These are phyloP conservation scores for Termitomyces sp. DNA, from an alignment of 768 basidiomycete genomes.

Conservation along the genomic window DNA sequence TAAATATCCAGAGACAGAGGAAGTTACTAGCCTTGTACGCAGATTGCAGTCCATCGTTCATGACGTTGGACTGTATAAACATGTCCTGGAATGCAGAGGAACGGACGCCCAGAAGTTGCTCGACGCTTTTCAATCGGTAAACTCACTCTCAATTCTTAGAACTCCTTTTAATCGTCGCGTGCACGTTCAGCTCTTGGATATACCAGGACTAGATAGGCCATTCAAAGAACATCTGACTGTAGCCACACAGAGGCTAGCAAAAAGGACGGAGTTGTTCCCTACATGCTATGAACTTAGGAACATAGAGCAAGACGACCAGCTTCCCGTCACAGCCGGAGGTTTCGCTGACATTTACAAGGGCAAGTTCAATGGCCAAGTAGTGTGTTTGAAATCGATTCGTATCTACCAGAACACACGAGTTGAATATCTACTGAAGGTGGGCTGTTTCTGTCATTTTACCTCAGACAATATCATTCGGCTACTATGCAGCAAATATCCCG, in stretches of 20 bases:
- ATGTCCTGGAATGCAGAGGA: background rate
- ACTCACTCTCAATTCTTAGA: background rate
- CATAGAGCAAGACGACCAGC: background rate
- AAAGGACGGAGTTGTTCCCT: background rate
- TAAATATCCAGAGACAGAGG: background rate
- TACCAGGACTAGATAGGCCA: background rate
- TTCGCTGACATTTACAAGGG: background rate
- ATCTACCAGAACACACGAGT: background rate
- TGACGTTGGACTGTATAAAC: background rate
- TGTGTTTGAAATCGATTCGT: background rate
- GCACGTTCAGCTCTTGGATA: background rate
- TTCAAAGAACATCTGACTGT: background rate
- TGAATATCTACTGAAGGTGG: background rate
- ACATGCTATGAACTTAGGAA: background rate
- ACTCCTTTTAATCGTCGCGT: background rate
- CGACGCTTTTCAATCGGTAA: background rate
- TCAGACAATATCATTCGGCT: background rate
- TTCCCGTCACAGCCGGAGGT: background rate
- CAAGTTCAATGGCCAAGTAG: background rate
- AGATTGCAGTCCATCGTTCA: background rate
- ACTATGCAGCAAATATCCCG: background rate
- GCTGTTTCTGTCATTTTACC: background rate
- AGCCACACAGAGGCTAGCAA: background rate
- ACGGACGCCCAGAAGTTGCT: background rate
- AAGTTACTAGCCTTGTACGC: background rate